Conservation (phyloP, 352 stramenopile species). For the Pythium monospermum region DNA sequence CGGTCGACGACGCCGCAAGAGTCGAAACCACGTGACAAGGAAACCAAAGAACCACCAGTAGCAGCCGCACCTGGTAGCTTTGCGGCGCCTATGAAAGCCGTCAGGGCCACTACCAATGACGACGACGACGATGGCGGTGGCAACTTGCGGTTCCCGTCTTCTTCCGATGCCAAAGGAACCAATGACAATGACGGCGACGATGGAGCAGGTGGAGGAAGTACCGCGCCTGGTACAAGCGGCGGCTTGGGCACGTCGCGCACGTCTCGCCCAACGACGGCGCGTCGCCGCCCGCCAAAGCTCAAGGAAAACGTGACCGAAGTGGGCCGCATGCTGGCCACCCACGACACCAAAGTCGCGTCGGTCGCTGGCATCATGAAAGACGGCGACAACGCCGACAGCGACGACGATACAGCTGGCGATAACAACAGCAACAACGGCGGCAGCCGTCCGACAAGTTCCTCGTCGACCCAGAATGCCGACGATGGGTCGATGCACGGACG, state of each 20-base stretch:
- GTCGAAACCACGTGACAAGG: constrained; percentile 38
- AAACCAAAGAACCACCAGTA: constrained; percentile 28
- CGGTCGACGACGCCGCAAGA: constrained; percentile 55
- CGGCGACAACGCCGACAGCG: constrained; percentile 69
- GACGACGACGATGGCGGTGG: constrained; percentile 46
- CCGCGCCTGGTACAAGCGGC: constrained; percentile 41
- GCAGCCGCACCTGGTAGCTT: constrained; percentile 38
- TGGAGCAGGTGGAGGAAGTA: constrained; percentile 5
- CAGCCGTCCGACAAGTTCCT: constrained; percentile 20
- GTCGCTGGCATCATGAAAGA: constrained; percentile 82
- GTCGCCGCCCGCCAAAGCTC: constrained; percentile 80
- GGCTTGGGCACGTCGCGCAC: constrained; percentile 57
- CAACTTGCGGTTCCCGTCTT: constrained; percentile 42
- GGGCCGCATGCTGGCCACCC: constrained; percentile 48
- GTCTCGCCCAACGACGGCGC: constrained; percentile 77
- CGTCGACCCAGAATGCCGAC: constrained; percentile 22
- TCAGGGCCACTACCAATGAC: constrained; percentile 31
- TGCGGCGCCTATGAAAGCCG: constrained; percentile 43
- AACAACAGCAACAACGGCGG: constrained; percentile 28
- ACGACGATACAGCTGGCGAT: constrained; percentile 53
- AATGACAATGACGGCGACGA: constrained; percentile 28
- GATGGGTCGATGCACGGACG: constrained; percentile 53
- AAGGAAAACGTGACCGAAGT: constrained; percentile 86
- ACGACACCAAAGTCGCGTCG: constrained; percentile 73
- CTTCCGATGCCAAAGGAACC: constrained; percentile 31